Conservation (phyloP, 345 rosid species). For the Syzygium grande region DNA sequence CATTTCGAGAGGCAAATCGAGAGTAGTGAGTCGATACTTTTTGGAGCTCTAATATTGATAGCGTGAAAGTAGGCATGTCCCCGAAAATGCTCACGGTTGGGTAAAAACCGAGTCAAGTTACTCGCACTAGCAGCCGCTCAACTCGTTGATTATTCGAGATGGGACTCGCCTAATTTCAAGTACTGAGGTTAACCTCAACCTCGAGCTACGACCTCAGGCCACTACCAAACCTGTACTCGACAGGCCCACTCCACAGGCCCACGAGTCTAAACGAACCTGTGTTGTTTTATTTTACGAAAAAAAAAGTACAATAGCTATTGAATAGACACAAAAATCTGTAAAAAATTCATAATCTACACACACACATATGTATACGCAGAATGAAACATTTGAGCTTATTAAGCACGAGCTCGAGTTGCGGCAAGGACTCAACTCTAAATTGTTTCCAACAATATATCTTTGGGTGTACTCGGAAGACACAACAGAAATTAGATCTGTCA, state of each 20-base stretch:
- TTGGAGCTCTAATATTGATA: not conserved
- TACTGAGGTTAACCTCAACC: not conserved
- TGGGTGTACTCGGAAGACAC: not conserved
- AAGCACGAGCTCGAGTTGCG: too few relatives aligned
- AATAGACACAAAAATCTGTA: not conserved
- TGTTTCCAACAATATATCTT: not conserved
- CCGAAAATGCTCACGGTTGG: not conserved
- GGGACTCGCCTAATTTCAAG: not conserved
- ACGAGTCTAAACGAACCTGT: not conserved
- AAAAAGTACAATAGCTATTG: not conserved
- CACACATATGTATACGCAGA: too few relatives aligned
- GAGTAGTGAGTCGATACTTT: not conserved
- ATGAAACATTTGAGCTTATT: too few relatives aligned
- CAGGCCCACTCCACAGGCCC: not conserved
- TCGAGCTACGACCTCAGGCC: not conserved
- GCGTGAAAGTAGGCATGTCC: not conserved
- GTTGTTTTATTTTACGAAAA: not conserved
- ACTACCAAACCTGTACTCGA: not conserved
- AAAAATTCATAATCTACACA: not conserved
- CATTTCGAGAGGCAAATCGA: not conserved
- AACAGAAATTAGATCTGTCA: not conserved
- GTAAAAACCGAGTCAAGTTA: accelerated
- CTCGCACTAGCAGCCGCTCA: not conserved
- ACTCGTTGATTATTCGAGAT: not conserved
- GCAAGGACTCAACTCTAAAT: not conserved